Percentiles rank a stretch among this genome's conserved stretches.
phyloP scores from a whole-genome alignment of 495 filamentous ascomycete genomes.

The Penicillium psychrofluorescens region DNA sequence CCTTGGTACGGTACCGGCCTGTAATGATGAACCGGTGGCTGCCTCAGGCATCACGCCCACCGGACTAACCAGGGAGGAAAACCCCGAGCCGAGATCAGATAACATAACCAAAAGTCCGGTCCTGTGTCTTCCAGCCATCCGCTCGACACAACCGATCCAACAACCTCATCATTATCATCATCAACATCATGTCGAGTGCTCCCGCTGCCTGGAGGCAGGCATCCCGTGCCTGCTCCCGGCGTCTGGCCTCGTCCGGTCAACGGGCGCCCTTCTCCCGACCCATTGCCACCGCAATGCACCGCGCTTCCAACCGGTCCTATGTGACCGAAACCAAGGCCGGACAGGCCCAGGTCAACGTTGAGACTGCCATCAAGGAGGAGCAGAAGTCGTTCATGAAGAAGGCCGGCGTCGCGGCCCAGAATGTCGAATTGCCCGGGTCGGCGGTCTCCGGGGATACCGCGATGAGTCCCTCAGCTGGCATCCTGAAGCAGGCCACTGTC shows the following conservation, averaged over 20 bases:
- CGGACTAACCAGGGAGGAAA: not conserved
- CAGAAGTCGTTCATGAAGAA: constrained; percentile 70
- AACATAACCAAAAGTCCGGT: constrained; percentile 1
- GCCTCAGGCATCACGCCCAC: too few relatives aligned
- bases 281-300: constrained; percentile 21
- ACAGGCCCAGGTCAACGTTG: constrained; percentile 75
- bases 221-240: constrained; percentile 58
- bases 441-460: constrained; percentile 54
- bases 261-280: constrained; percentile 39
- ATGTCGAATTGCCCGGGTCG: constrained; percentile 50
- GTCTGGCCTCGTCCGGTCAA: constrained; percentile 38
- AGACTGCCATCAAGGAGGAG: constrained; percentile 75
- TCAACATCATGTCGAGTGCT: constrained; percentile 59
- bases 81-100: too few relatives aligned
- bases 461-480: constrained; percentile 77
- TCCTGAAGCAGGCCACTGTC: constrained; percentile 85
- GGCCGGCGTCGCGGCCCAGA: constrained; percentile 54
- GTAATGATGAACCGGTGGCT: too few relatives aligned
- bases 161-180: constrained; percentile 6
- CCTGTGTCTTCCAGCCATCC: too few relatives aligned
- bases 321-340: constrained; percentile 77
- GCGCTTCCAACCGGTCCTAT: constrained; percentile 48
- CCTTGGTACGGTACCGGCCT: too few relatives aligned
- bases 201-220: constrained; percentile 71
- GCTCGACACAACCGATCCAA: too few relatives aligned